Percentiles rank a stretch among this genome's conserved stretches.
These are phyloP conservation scores for Bassia scoparia DNA, from an alignment of 148 eudicot genomes.

Conservation along the genomic window DNA sequence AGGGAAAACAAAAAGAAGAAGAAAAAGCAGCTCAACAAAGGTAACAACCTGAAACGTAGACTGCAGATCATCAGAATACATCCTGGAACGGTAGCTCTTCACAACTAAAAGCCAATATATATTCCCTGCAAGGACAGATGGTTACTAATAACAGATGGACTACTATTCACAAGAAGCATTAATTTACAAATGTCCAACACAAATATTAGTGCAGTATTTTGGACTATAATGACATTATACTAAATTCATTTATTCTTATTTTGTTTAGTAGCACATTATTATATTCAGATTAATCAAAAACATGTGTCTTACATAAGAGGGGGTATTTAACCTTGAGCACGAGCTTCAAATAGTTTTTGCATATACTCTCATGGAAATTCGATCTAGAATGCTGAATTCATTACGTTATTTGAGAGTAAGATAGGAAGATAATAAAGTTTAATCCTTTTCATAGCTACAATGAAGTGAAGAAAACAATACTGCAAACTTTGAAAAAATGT, in stretches of 20 bases:
- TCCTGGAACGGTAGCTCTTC: slow-evolving; percentile 78
- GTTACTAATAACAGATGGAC: no score
- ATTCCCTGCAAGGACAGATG: slow-evolving; percentile 47
- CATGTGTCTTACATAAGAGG: no score
- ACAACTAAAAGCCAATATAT: slow-evolving; percentile 61
- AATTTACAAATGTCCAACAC: no score
- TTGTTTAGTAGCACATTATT: not conserved
- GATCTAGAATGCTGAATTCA: no score
- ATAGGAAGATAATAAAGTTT: not conserved
- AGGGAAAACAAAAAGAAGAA: not conserved
- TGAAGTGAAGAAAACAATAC: not conserved
- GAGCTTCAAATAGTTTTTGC: no score
- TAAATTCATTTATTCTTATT: no score
- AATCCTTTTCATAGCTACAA: not conserved
- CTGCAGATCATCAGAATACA: slow-evolving; percentile 58
- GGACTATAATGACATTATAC: not conserved
- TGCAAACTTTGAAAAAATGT: not conserved
- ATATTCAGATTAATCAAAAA: not conserved
- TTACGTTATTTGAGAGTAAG: no score
- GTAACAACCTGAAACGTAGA: slow-evolving; percentile 58
- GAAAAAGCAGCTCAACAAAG: no score
- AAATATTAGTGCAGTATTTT: not conserved
- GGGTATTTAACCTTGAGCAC: no score
- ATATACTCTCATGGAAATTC: no score
- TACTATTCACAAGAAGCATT: not conserved